These are phyloP conservation scores for Osmanthus fragrans DNA, from an alignment of 257 asterid species.

Conservation along the genomic window DNA sequence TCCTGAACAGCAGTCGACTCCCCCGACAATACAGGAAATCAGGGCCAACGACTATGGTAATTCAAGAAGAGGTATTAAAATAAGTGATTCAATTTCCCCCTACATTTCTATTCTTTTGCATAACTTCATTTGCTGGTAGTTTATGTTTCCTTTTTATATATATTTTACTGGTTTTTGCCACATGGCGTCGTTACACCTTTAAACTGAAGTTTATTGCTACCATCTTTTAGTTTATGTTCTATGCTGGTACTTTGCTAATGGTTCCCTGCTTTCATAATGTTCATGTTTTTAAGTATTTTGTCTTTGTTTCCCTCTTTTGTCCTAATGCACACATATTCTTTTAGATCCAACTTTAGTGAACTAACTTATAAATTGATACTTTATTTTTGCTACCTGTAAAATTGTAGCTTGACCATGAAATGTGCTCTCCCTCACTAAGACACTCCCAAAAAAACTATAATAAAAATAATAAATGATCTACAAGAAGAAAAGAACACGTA, in stretches of 20 bases:
- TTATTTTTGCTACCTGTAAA: background rate
- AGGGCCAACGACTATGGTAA: constrained; percentile 59
- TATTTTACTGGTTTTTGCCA: background rate
- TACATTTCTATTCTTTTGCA: background rate
- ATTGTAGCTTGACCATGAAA: background rate
- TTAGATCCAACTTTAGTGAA: background rate
- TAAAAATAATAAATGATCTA: background rate
- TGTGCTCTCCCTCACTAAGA: background rate
- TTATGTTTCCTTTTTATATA: background rate
- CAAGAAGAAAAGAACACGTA: background rate
- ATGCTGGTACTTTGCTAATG: background rate
- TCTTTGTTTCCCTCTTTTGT: background rate
- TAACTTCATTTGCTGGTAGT: background rate
- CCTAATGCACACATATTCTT: background rate
- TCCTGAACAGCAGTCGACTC: constrained; percentile 78
- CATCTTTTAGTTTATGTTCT: background rate
- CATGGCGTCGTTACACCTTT: background rate
- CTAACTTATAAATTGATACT: background rate
- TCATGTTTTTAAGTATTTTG: background rate
- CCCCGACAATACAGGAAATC: constrained; percentile 84
- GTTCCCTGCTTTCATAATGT: background rate
- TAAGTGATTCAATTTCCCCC: background rate
- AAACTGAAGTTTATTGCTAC: background rate
- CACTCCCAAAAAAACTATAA: background rate
- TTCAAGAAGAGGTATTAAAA: constrained; percentile 64